Evolutionary conservation across 1,284 basidiomycete species (phyloP).

Genomic region (Ganoderma resinaceum): DNA sequence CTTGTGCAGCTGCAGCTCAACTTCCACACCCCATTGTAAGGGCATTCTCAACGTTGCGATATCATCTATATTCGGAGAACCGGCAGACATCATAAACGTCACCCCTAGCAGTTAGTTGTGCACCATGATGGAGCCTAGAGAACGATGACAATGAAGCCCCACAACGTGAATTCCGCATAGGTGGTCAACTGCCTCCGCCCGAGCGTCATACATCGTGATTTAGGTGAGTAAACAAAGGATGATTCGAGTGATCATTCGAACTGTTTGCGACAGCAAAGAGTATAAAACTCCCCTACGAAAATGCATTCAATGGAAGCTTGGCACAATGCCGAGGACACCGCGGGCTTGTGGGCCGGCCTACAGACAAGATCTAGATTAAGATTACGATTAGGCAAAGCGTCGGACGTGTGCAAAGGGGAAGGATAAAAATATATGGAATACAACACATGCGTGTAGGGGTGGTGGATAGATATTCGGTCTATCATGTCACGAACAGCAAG

Average conservation of each 20-base stretch:
- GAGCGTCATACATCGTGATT: background rate
- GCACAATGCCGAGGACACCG: background rate
- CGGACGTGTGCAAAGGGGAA: background rate
- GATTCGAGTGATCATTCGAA: too few relatives aligned
- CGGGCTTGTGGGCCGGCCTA: background rate
- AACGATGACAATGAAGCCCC: too few relatives aligned
- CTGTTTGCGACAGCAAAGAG: background rate
- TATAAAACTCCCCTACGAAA: background rate
- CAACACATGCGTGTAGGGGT: slow-evolving; percentile 1
- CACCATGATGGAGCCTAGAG: background rate
- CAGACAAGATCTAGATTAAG: background rate
- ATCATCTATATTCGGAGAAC: too few relatives aligned
- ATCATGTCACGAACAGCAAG: slow-evolving; percentile 17
- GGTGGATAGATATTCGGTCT: slow-evolving; percentile 2
- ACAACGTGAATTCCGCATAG: background rate
- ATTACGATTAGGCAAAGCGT: background rate
- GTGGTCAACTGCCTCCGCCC: background rate
- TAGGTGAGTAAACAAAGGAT: too few relatives aligned
- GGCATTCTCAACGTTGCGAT: slow-evolving; percentile 10
- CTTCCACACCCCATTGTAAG: slow-evolving; percentile 16
- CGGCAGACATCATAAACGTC: background rate
- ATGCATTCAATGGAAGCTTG: background rate
- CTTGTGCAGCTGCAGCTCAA: slow-evolving; percentile 1
- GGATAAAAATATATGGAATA: slow-evolving; percentile 6
- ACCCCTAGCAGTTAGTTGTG: too few relatives aligned